These are phyloP conservation scores for Starmerella sp. DNA, from an alignment of 805 yeast genomes.

Conservation along the genomic window DNA sequence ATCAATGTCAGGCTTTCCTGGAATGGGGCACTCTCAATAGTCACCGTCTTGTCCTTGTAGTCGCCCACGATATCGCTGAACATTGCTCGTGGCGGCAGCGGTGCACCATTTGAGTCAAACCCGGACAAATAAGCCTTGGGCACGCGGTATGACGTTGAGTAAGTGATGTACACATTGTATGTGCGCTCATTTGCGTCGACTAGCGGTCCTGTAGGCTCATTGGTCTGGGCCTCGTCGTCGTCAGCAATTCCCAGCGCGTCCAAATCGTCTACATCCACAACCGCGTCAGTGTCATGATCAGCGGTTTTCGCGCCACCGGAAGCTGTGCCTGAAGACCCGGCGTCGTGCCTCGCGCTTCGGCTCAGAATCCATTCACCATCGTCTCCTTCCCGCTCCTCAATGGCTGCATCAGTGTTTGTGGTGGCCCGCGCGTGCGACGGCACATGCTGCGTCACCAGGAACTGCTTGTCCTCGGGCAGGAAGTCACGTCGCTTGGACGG, in stretches of 20 bases:
- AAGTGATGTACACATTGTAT: constrained; percentile 82
- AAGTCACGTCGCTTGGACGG: constrained; percentile 49
- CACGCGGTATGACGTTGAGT: constrained; percentile 89
- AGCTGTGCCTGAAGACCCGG: not conserved
- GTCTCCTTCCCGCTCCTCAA: constrained; percentile 30
- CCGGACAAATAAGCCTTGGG: constrained; percentile 92
- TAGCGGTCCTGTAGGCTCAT: constrained; percentile 1
- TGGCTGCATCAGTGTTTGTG: constrained; percentile 9
- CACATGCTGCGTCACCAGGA: constrained; percentile 75
- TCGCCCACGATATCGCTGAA: constrained; percentile 88
- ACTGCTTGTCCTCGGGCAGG: constrained; percentile 79
- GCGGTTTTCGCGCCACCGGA: not conserved
- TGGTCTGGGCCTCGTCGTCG: constrained; percentile 32
- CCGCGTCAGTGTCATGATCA: constrained; percentile 23
- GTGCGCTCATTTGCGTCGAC: constrained; percentile 26
- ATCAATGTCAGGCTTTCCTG: constrained; percentile 59
- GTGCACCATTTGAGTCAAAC: constrained; percentile 69
- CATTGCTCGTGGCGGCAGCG: constrained; percentile 80
- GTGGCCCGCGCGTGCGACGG: constrained; percentile 70
- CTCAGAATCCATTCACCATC: constrained; percentile 34
- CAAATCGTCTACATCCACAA: constrained; percentile 27
- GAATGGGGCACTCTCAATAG: constrained; percentile 88
- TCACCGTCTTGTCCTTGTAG: constrained; percentile 90
- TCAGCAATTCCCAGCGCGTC: constrained; percentile 26
- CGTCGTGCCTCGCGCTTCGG: not conserved